Percentiles rank a stretch among this genome's conserved stretches.
These are phyloP conservation scores for Solanum rostratum DNA, from an alignment of 257 asterid genomes.

Conservation along the genomic window DNA sequence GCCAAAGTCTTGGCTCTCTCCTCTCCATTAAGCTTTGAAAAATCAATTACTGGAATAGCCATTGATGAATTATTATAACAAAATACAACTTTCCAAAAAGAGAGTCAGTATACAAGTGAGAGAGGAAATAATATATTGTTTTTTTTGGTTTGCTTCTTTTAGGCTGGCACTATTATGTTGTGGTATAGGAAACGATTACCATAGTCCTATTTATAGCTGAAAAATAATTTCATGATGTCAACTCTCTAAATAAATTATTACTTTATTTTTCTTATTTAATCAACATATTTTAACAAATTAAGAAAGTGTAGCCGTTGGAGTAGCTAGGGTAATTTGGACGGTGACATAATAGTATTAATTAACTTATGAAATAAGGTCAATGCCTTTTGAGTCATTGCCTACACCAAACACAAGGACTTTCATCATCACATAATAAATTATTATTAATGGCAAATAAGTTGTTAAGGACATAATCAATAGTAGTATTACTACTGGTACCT, in stretches of 20 bases:
- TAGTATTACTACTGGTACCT: not conserved
- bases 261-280: not conserved
- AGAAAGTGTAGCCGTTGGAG: constrained; percentile 23
- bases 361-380: constrained; percentile 21
- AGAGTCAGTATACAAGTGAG: not conserved
- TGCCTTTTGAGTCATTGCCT: constrained; percentile 7
- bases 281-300: not conserved
- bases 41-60: constrained; percentile 86
- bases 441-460: not conserved
- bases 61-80: constrained; percentile 12
- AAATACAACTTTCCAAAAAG: not conserved
- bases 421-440: not conserved
- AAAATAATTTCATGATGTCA: constrained; percentile 25
- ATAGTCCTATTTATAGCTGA: constrained; percentile 34
- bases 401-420: constrained; percentile 21
- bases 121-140: not conserved
- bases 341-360: constrained; percentile 20
- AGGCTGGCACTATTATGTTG: not conserved
- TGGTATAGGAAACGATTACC: not conserved
- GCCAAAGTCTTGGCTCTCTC: constrained; percentile 56
- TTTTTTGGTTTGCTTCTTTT: not conserved
- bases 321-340: constrained; percentile 26
- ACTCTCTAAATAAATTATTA: constrained; percentile 3
- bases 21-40: constrained; percentile 66
- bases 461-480: not conserved